Conservation (phyloP, 2,329 filamentous ascomycete species). For the Sarocladiaceae sp. region DNA sequence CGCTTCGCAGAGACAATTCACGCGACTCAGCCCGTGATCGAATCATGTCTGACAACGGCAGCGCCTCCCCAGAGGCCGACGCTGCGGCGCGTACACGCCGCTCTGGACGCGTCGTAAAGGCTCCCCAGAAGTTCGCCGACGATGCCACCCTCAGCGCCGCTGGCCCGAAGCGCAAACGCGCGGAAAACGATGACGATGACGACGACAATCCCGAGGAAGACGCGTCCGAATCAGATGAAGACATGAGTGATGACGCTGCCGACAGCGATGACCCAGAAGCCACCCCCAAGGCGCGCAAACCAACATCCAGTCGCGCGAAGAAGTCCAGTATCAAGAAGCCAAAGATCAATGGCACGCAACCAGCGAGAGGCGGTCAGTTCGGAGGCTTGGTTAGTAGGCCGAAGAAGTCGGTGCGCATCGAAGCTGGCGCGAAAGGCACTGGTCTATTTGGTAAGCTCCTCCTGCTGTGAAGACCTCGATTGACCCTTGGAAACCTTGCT, state of each 20-base stretch:
- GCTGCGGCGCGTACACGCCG: constrained; percentile 51
- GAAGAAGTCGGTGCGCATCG: constrained; percentile 50
- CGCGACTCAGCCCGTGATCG: constrained; percentile 13
- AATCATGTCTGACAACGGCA: constrained; percentile 49
- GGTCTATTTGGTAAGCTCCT: constrained; percentile 45
- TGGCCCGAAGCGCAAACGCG: constrained; percentile 53
- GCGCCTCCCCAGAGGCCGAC: constrained; percentile 44
- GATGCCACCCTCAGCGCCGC: constrained; percentile 34
- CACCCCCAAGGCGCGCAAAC: constrained; percentile 23
- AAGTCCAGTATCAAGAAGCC: constrained; percentile 59
- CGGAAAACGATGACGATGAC: constrained; percentile 39
- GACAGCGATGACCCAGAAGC: constrained; percentile 23
- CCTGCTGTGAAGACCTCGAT: background rate
- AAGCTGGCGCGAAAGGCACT: constrained; percentile 43
- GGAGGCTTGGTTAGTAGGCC: constrained; percentile 44
- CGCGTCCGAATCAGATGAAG: constrained; percentile 43
- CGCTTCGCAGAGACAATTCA: constrained; percentile 14
- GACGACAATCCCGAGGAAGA: constrained; percentile 35
- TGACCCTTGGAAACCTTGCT: constrained; percentile 12
- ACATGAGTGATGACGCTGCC: constrained; percentile 35
- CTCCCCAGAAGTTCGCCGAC: constrained; percentile 53
- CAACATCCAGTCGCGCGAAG: constrained; percentile 32
- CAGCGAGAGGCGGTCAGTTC: constrained; percentile 28
- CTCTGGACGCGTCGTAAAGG: constrained; percentile 61
- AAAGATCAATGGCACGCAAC: constrained; percentile 52